Evolutionary conservation across 1,284 basidiomycete species (phyloP).

Genomic region (Vanrija sp.): DNA sequence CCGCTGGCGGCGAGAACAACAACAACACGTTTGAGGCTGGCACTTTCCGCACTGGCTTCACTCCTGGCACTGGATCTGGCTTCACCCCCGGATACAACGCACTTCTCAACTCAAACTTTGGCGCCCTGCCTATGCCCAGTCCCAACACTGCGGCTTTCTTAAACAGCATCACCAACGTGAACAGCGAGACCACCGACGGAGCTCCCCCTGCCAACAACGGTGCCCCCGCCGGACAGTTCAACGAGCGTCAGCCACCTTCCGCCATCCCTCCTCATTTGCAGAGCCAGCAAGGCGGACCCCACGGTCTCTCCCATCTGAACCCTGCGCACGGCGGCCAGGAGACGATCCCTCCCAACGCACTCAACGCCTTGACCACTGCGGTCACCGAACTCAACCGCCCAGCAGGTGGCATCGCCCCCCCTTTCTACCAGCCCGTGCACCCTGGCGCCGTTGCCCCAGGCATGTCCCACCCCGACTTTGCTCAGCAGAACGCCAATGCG

Average conservation of each 20-base stretch:
- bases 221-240: background rate
- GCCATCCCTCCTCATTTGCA: conserved; percentile 17
- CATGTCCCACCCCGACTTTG: conserved; percentile 37
- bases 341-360: conserved; percentile 86
- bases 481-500: conserved; percentile 45
- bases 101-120: conserved; percentile 42
- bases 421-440: conserved; percentile 22
- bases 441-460: conserved; percentile 15
- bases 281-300: conserved; percentile 20
- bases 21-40: conserved; percentile 62
- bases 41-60: conserved; percentile 59
- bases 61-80: conserved; percentile 68
- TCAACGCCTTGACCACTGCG: conserved; percentile 68
- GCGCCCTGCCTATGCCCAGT: conserved; percentile 63
- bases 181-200: conserved; percentile 31
- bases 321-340: conserved; percentile 42
- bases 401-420: conserved; percentile 1
- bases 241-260: conserved; percentile 23
- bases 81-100: conserved; percentile 63
- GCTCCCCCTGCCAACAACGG: conserved; percentile 1
- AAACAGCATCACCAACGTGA: conserved; percentile 76
- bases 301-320: conserved; percentile 31
- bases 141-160: conserved; percentile 91
- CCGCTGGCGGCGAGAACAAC: background rate
- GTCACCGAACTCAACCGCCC: conserved; percentile 52